A percentile compares a stretch with the other conserved stretches of the same genome.
phyloP scores from a whole-genome alignment of 2,329 filamentous ascomycete species.

The Ceratocystis lukuohia region DNA sequence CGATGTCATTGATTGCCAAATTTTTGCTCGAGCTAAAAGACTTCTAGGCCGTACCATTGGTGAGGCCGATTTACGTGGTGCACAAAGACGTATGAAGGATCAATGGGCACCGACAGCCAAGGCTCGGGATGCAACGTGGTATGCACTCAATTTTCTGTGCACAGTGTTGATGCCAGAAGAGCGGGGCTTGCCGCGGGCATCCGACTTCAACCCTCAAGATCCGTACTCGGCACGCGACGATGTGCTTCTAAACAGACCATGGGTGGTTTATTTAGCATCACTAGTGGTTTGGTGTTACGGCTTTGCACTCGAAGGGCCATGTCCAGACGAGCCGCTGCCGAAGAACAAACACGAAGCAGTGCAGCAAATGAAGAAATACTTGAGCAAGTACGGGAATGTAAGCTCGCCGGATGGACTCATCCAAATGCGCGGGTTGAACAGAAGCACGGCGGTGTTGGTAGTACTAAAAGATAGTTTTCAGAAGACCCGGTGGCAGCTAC shows the following conservation, averaged over 20 bases:
- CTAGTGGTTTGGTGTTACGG: constrained; percentile 94
- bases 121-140: constrained; percentile 82
- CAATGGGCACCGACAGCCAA: constrained; percentile 79
- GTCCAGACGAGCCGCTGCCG: constrained; percentile 40
- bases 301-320: constrained; percentile 73
- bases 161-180: constrained; percentile 61
- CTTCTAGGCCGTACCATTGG: constrained; percentile 78
- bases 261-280: constrained; percentile 87
- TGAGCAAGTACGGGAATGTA: constrained; percentile 59
- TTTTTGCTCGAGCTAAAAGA: constrained; percentile 77
- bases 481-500: constrained; percentile 76
- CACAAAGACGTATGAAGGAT: constrained; percentile 72
- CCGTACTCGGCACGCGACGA: constrained; percentile 77
- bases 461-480: constrained; percentile 70
- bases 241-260: constrained; percentile 77
- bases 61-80: constrained; percentile 63
- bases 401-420: constrained; percentile 65
- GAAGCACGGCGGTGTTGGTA: constrained; percentile 67
- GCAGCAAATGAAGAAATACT: constrained; percentile 65
- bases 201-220: constrained; percentile 25
- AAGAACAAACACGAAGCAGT: constrained; percentile 51
- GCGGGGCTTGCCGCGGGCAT: constrained; percentile 22
- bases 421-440: constrained; percentile 60
- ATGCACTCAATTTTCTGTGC: constrained; percentile 75
- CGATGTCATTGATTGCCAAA: constrained; percentile 93